phyloP scores from a whole-genome alignment of 306 rosid species.

The Begonia masoniana region DNA sequence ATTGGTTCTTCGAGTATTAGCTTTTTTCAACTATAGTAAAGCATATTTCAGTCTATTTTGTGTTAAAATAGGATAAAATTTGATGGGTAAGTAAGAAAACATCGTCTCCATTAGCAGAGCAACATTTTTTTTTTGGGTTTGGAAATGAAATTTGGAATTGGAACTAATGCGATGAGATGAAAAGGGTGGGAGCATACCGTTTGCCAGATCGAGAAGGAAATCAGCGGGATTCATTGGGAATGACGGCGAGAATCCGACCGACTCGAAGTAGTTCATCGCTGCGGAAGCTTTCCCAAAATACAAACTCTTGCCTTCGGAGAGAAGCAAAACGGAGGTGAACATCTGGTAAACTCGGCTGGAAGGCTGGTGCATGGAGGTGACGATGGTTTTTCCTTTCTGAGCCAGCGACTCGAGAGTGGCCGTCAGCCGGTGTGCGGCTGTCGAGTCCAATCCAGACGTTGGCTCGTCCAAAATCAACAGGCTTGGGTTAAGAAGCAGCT shows the following conservation, averaged over 20 bases:
- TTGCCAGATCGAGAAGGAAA: conserved; percentile 87
- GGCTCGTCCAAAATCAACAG: conserved; percentile 71
- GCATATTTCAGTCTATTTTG: too few relatives aligned
- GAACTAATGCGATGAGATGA: too few relatives aligned
- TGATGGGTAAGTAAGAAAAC: too few relatives aligned
- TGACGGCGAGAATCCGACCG: conserved; percentile 57
- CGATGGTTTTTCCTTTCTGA: conserved; percentile 64
- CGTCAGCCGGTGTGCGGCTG: conserved; percentile 62
- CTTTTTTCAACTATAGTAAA: too few relatives aligned
- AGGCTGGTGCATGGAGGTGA: conserved; percentile 80
- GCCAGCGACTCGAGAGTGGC: conserved; percentile 40
- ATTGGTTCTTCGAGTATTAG: too few relatives aligned
- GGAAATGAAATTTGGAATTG: too few relatives aligned
- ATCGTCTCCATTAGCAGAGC: too few relatives aligned
- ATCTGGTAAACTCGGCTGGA: conserved; percentile 79
- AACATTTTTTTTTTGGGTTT: too few relatives aligned
- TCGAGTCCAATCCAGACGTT: conserved; percentile 82
- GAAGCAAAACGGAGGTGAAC: conserved; percentile 42
- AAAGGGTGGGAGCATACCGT: conserved; percentile 40
- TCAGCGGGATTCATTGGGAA: conserved; percentile 89
- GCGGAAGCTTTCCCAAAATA: conserved; percentile 54
- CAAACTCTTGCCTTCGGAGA: conserved; percentile 60
- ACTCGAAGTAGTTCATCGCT: conserved; percentile 51
- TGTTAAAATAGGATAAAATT: too few relatives aligned
- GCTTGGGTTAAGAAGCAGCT: conserved; percentile 70